Evolutionary conservation across 495 filamentous ascomycete species (phyloP), one percentile per base, ranked within the genome.

Genomic region (Mycothermus thermophilus): DNA sequence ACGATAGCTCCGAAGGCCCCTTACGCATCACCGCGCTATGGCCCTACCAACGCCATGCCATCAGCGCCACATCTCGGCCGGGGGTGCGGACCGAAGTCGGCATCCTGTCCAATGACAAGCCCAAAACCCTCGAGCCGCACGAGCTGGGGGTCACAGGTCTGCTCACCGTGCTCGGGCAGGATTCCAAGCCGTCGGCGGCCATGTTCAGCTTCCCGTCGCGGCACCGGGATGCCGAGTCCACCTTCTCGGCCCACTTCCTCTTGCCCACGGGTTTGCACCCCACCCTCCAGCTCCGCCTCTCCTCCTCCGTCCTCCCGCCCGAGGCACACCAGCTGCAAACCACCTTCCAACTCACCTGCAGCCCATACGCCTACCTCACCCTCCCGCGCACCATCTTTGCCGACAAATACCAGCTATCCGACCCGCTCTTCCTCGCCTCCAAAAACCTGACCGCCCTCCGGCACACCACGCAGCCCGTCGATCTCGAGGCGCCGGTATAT

Each of bases 401-500:
- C 30, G 90, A 97, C 57, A 77, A 79, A 53, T 90, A 95, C 55
- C 60, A 65, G 44, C 47, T 59, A 34, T 41, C 48, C n/a, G 59
- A 62, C 35, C 46, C 47, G 22, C 42, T 62, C 17, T 59, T 59
- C 38, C 42, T 63, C 27, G 41, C 69, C 13, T 83, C 81, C 2
- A 82, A 92, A 32, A 79, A 86, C 46, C 61, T 97, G 29, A 66
- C 63, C 16, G 57, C 67, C 1, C 55, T 95, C 26, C 74, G 71
- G 26, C 73, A 74, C 34, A 67, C 82, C 29, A 71, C 75, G 24
- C 77, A 83, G 26, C 83, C 83, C 27, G 83, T 84, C 3, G 90
- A 96, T 44, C 84, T 97, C 30, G 90, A 97, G 58, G 84, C 84
- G 0, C 90, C 90, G 8, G 77, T 79, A 42, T 97, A 90, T 67